Conservation (phyloP, 805 yeast genomes). For the Suhomyces sp. region DNA sequence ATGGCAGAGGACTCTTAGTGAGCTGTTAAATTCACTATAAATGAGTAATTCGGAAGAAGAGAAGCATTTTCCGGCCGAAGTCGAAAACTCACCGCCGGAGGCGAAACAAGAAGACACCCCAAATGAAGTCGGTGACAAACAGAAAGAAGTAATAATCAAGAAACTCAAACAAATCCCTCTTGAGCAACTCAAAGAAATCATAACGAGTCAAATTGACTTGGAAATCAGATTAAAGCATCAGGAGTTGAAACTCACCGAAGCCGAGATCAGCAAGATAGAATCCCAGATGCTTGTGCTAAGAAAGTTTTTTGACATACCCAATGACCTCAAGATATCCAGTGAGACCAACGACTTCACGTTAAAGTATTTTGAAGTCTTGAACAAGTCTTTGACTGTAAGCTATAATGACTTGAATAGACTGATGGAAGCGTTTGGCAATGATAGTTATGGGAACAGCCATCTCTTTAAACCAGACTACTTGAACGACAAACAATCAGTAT, state of each 20-base stretch:
- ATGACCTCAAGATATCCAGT: slow-evolving; percentile 34
- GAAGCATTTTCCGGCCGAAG: neutral
- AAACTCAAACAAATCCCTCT: slow-evolving; percentile 9
- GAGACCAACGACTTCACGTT: slow-evolving; percentile 46
- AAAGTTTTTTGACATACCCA: slow-evolving; percentile 41
- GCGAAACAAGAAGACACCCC: neutral
- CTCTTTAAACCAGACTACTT: slow-evolving; percentile 8
- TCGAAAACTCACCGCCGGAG: neutral
- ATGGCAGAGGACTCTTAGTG: neutral
- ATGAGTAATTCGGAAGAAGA: neutral
- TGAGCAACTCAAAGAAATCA: slow-evolving; percentile 31
- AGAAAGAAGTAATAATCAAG: slow-evolving; percentile 1
- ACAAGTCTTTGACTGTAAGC: slow-evolving; percentile 30
- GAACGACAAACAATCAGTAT: slow-evolving; percentile 1
- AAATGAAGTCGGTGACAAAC: neutral
- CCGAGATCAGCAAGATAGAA: slow-evolving; percentile 56
- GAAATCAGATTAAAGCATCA: slow-evolving; percentile 60
- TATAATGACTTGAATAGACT: slow-evolving; percentile 24
- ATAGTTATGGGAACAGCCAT: slow-evolving; percentile 6
- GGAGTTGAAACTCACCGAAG: slow-evolving; percentile 48
- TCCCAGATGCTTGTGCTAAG: slow-evolving; percentile 54
- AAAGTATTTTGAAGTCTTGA: slow-evolving; percentile 39
- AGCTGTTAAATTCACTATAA: neutral
- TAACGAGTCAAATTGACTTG: slow-evolving; percentile 50
- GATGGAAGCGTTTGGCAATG: neutral